Base-by-base conservation (phyloP, 768 basidiomycete genomes). In the Rubroboletus pulcherrimus region DNA sequence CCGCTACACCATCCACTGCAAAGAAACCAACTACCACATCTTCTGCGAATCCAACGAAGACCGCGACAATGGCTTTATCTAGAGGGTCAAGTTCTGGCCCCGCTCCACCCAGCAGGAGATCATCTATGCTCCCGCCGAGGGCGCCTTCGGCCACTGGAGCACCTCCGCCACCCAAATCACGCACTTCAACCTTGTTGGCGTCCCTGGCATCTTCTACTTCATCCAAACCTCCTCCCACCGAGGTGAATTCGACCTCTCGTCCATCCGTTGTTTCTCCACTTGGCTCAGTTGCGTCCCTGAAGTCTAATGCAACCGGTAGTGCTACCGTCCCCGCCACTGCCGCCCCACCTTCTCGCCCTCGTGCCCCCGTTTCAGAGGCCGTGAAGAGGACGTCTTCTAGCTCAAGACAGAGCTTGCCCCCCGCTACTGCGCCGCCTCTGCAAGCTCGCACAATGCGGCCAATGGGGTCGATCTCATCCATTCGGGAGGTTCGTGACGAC, bases 381-480 rank as follows among this genome's bases (percentile, higher is more conserved):
- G 78, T 81, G 35, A 85, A 77, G 72, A 81, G 81, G 62, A 68
- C 81, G 7, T 71, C 72, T 35, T 60, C 74, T 26, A 70, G 73
- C 26, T 73, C 80, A 24, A 74, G 77, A 34, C 73, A 74, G 54
- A 82, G 73, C 63, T 55, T 80, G 37, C 63, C 74, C 12, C 63
- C 60, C 17, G 47, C 51, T 21, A 44, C 57, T 19, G 57, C 31
- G 17, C 62, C 71, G 21, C 63, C 68, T n/a, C 47, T 66, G 8
- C 65, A 74, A 14, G 53, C 80, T 29, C 80, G 75, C 53, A 57
- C 81, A 40, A 68, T 79, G 52, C 77, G 81, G 17, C 70, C 80
- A 30, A 63, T 81, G 38, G 73, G 77, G 26, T 91, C 89, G 14
- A 83, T 91, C 46, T 79, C 86, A n/a, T 89, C 89, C 9, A 84